A percentile compares a stretch with the other conserved stretches of the same genome.
phyloP scores from a whole-genome alignment of 179 eudicot species.

The Spergularia azorica region DNA sequence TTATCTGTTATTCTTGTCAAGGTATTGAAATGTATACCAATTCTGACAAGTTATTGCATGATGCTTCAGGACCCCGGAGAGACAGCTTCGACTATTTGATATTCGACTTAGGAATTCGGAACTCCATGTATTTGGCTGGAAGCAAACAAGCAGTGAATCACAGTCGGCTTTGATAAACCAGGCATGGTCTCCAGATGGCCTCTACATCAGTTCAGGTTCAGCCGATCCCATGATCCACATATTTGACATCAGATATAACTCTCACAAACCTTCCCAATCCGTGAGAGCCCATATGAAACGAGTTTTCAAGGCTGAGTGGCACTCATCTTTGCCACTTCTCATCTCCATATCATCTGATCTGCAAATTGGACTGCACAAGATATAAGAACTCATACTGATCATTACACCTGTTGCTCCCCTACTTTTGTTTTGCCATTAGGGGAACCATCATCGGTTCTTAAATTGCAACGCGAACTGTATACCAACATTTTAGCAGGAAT shows the following conservation, averaged over 20 bases:
- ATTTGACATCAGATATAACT: constrained; percentile 78
- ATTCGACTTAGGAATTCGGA: constrained; percentile 70
- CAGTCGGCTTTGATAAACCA: constrained; percentile 93
- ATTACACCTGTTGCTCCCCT: not conserved
- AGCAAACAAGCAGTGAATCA: constrained; percentile 93
- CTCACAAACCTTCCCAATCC: constrained; percentile 78
- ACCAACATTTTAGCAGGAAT: no score
- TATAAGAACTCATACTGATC: constrained; percentile 29
- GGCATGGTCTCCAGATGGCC: constrained; percentile 97
- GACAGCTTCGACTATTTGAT: constrained; percentile 84
- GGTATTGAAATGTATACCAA: no score
- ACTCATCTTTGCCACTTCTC: constrained; percentile 66
- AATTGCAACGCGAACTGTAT: no score
- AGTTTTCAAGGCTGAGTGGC: constrained; percentile 94
- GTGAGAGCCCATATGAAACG: constrained; percentile 82
- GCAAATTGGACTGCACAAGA: constrained; percentile 80
- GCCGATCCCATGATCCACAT: constrained; percentile 86
- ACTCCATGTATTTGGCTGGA: constrained; percentile 89
- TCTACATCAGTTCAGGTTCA: constrained; percentile 89
- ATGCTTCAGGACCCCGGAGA: constrained; percentile 70
- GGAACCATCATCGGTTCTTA: no score
- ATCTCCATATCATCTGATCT: constrained; percentile 91
- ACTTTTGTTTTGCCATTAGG: constrained; percentile 9
- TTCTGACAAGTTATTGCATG: not conserved
- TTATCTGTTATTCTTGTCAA: not conserved